Evolutionary conservation across 148 eudicot genomes (phyloP).

Genomic region (Polygonum aviculare): DNA sequence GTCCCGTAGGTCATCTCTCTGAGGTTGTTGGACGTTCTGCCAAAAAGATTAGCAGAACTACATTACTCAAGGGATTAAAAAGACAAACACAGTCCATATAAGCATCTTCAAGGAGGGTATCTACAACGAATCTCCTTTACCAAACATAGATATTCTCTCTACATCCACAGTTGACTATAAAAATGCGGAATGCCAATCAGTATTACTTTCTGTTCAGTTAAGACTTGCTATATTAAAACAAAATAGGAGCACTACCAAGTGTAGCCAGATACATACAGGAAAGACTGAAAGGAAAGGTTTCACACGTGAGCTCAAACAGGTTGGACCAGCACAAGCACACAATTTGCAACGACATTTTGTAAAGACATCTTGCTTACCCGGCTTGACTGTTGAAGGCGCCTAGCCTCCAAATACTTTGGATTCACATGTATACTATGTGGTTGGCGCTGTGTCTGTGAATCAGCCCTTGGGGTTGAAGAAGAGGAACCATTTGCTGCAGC

Average conservation of each 20-base stretch:
- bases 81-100: constrained; percentile 16
- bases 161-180: constrained; percentile 33
- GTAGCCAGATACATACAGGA: neutral
- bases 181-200: constrained; percentile 21
- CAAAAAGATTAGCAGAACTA: neutral
- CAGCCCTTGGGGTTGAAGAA: constrained; percentile 49
- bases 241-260: neutral
- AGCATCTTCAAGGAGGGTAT: constrained; percentile 43
- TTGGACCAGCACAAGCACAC: neutral
- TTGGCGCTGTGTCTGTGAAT: constrained; percentile 59
- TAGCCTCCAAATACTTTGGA: constrained; percentile 91
- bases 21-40: constrained; percentile 37
- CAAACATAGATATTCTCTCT: constrained; percentile 27
- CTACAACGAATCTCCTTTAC: constrained; percentile 35
- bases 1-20: constrained; percentile 33
- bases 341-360: neutral
- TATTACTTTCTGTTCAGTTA: constrained; percentile 33
- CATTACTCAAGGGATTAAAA: neutral
- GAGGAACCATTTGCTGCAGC: constrained; percentile 60
- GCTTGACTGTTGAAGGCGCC: constrained; percentile 76
- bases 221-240: constrained; percentile 29
- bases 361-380: constrained; percentile 33
- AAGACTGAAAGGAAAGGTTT: neutral
- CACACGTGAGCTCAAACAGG: neutral
- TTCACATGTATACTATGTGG: constrained; percentile 88